These are phyloP conservation scores for Diaporthe sp. DNA, from an alignment of 2,329 filamentous ascomycete genomes.

Conservation along the genomic window DNA sequence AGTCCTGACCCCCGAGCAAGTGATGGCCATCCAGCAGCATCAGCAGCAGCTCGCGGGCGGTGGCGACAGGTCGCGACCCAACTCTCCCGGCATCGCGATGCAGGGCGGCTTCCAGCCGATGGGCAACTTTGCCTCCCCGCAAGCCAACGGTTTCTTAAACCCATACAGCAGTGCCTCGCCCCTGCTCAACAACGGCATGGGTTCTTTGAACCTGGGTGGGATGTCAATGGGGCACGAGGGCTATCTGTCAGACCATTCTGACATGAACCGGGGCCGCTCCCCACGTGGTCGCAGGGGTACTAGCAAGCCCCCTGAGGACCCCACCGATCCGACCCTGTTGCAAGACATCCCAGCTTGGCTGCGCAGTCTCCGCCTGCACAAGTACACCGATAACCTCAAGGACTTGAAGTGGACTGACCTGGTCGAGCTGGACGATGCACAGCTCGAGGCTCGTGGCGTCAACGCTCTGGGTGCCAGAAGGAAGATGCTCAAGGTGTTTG, in stretches of 20 bases:
- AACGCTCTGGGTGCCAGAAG: conserved; percentile 94
- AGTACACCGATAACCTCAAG: conserved; percentile 98
- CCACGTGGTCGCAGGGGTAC: conserved; percentile 92
- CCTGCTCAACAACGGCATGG: conserved; percentile 78
- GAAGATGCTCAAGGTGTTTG: conserved; percentile 99
- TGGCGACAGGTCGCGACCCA: conserved; percentile 85
- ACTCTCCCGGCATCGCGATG: conserved; percentile 82
- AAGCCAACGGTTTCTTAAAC: conserved; percentile 93
- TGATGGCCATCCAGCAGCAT: conserved; percentile 80
- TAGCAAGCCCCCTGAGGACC: conserved; percentile 98
- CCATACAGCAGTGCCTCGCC: conserved; percentile 84
- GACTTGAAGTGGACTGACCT: conserved; percentile 97
- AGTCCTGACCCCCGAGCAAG: conserved; percentile 85
- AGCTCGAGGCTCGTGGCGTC: conserved; percentile 91
- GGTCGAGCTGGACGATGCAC: conserved; percentile 91
- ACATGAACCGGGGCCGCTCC: conserved; percentile 90
- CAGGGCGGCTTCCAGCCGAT: conserved; percentile 66
- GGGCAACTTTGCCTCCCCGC: conserved; percentile 85
- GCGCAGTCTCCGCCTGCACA: conserved; percentile 92
- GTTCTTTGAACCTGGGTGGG: conserved; percentile 77
- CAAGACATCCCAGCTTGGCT: conserved; percentile 98
- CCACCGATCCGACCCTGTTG: conserved; percentile 88
- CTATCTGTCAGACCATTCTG: conserved; percentile 94
- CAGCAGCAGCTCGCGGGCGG: conserved; percentile 63
- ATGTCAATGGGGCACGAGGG: conserved; percentile 82